Conservation (phyloP, 2,329 filamentous ascomycete genomes). For the Fragosphaeria purpurea region DNA sequence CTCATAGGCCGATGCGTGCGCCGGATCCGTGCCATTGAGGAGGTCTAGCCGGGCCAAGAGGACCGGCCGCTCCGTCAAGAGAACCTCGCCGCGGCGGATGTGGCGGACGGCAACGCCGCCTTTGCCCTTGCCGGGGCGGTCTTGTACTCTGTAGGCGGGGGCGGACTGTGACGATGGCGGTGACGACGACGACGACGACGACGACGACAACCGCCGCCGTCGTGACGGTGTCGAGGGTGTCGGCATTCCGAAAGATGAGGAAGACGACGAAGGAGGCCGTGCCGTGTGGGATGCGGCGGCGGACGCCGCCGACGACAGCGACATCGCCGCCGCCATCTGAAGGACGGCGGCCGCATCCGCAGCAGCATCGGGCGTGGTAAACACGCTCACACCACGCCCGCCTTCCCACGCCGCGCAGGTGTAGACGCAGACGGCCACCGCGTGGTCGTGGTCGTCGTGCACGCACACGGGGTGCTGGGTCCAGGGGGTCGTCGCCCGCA, state of each 20-base stretch:
- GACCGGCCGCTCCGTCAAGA: slow-evolving; percentile 15
- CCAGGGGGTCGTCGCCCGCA: neutral
- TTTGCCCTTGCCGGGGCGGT: slow-evolving; percentile 15
- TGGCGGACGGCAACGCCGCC: slow-evolving; percentile 12
- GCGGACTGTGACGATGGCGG: neutral
- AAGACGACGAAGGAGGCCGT: too few species aligned
- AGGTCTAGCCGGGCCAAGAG: slow-evolving; percentile 14
- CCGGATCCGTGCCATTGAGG: neutral
- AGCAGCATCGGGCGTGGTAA: slow-evolving; percentile 1
- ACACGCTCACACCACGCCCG: neutral
- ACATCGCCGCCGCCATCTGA: neutral
- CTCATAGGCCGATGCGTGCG: slow-evolving; percentile 1
- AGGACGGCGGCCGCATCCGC: neutral
- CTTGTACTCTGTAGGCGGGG: neutral
- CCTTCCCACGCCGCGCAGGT: neutral
- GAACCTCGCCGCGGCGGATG: slow-evolving; percentile 8
- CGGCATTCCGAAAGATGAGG: too few species aligned
- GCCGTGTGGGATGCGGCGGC: too few species aligned
- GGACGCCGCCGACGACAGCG: too few species aligned
- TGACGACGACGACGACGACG: neutral
- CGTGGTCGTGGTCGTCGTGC: too few species aligned
- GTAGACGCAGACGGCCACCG: neutral
- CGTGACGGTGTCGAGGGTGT: neutral
- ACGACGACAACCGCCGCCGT: neutral
- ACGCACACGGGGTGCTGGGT: neutral